Conservation (phyloP, 495 filamentous ascomycete genomes). For the Aspergillus baeticus region DNA sequence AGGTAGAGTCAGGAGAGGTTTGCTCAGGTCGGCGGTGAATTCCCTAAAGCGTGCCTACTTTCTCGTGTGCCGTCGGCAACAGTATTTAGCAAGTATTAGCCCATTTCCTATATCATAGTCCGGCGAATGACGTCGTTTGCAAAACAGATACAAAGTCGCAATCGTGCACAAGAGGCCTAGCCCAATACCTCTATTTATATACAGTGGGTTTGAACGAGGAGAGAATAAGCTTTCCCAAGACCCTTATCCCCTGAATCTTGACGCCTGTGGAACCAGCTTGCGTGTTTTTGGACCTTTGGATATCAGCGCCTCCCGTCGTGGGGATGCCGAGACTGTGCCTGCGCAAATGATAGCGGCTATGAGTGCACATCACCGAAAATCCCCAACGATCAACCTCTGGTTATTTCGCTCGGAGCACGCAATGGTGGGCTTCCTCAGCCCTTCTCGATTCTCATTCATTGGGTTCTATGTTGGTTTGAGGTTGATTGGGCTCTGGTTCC, state of each 20-base stretch:
- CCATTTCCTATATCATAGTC: too few relatives aligned
- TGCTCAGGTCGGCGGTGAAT: too few relatives aligned
- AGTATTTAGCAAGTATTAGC: too few relatives aligned
- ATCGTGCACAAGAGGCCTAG: neutral
- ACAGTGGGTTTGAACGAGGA: neutral
- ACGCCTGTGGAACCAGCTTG: constrained; percentile 22
- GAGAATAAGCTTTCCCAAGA: constrained; percentile 9
- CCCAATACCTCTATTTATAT: constrained; percentile 12
- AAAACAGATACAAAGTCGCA: neutral
- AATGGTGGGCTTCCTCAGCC: constrained; percentile 10
- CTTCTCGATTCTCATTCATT: neutral
- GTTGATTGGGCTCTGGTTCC: neutral
- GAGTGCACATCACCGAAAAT: constrained; percentile 15
- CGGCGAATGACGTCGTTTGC: neutral
- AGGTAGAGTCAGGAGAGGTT: too few relatives aligned
- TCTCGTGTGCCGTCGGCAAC: too few relatives aligned
- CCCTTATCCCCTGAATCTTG: constrained; percentile 7
- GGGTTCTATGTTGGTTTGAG: neutral
- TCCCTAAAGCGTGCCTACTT: too few relatives aligned
- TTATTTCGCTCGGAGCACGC: constrained; percentile 11
- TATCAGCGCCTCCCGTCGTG: constrained; percentile 16
- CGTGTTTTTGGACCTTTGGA: constrained; percentile 19
- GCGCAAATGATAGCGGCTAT: constrained; percentile 16
- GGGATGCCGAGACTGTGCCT: neutral
- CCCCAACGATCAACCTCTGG: constrained; percentile 15